phyloP scores from a whole-genome alignment of 2,329 filamentous ascomycete genomes.

The Madurella mycetomatis region DNA sequence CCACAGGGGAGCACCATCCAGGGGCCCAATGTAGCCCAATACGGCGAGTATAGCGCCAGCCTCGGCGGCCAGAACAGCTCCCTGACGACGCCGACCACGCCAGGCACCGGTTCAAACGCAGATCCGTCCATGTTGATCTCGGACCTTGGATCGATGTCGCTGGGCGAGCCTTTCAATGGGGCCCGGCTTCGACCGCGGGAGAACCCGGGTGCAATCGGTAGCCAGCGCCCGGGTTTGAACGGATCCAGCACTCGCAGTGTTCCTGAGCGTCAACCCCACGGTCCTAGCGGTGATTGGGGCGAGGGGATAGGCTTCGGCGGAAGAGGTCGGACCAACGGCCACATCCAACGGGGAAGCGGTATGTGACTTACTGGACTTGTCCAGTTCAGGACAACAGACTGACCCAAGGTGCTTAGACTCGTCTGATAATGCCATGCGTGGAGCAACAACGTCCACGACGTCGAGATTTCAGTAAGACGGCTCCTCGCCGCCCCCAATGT shows the following conservation, averaged over 20 bases:
- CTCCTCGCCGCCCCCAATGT: background rate
- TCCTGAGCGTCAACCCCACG: slow-evolving; percentile 60
- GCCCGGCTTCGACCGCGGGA: slow-evolving; percentile 40
- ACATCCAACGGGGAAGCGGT: slow-evolving; percentile 60
- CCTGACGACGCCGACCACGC: slow-evolving; percentile 36
- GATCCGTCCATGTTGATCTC: slow-evolving; percentile 39
- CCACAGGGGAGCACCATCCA: slow-evolving; percentile 28
- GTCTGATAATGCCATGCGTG: slow-evolving; percentile 25
- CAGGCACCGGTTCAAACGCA: slow-evolving; percentile 28
- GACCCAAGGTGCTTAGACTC: slow-evolving; percentile 20
- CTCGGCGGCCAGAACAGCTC: slow-evolving; percentile 34
- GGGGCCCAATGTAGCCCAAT: slow-evolving; percentile 34
- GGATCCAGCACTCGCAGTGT: slow-evolving; percentile 40
- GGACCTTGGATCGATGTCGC: slow-evolving; percentile 47
- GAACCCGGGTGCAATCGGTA: slow-evolving; percentile 60
- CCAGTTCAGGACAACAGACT: background rate
- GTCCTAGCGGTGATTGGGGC: slow-evolving; percentile 53
- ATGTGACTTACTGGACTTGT: slow-evolving; percentile 29
- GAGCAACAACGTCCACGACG: slow-evolving; percentile 18
- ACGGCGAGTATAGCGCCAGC: slow-evolving; percentile 41
- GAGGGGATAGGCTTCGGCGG: slow-evolving; percentile 52
- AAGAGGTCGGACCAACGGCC: slow-evolving; percentile 54
- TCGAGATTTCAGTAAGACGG: slow-evolving; percentile 24
- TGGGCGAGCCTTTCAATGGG: slow-evolving; percentile 48
- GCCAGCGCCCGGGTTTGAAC: slow-evolving; percentile 54